phyloP scores from a whole-genome alignment of 352 stramenopile species.

The Albugo candida region DNA sequence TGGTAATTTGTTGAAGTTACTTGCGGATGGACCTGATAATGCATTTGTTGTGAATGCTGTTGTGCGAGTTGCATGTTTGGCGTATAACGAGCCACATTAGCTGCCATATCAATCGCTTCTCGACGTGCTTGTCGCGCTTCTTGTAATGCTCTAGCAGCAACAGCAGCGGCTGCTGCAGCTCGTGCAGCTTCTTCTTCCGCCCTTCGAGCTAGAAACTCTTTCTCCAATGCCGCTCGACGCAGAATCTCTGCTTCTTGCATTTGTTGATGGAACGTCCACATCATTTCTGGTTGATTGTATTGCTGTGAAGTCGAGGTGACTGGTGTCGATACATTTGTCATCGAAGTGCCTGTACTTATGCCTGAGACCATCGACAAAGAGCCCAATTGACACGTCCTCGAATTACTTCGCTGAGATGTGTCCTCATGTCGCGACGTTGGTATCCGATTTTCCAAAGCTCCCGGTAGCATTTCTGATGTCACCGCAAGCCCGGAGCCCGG shows the following conservation, averaged over 20 bases:
- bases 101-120: constrained; percentile 69
- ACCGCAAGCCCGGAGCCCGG: no score
- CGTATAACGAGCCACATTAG: constrained; percentile 47
- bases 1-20: background rate
- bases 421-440: no score
- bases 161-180: constrained; percentile 40
- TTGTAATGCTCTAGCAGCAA: constrained; percentile 46
- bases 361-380: no score
- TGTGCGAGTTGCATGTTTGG: constrained; percentile 53
- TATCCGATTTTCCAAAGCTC: no score
- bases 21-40: constrained; percentile 4
- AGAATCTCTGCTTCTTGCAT: constrained; percentile 59
- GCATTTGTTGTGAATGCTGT: constrained; percentile 9
- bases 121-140: constrained; percentile 58
- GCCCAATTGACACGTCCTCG: no score
- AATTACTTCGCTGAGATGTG: no score
- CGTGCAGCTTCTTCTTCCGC: constrained; percentile 66
- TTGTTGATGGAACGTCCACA: constrained; percentile 54
- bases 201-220: constrained; percentile 34
- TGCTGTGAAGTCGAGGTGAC: no score
- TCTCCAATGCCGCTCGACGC: constrained; percentile 31
- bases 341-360: no score
- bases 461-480: no score
- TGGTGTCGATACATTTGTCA: no score
- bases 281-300: constrained; percentile 23